Base-by-base conservation (phyloP, 2,329 filamentous ascomycete species). In the Claviceps fusiformis region DNA sequence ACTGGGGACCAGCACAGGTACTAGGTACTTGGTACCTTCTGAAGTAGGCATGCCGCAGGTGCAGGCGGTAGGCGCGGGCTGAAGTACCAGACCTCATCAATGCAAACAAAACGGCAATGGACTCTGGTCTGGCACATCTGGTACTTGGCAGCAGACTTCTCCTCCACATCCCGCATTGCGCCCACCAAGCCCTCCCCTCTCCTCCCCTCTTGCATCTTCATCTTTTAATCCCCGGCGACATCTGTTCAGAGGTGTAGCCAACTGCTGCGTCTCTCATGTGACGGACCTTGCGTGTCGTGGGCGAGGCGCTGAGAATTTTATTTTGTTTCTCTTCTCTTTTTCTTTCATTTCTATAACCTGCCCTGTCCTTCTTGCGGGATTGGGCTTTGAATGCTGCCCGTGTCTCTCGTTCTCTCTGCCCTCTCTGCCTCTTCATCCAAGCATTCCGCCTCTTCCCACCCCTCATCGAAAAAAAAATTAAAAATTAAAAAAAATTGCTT, bases 231-330 rank as follows among this genome's bases (percentile, higher is more conserved):
- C 50, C 51, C 47, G 59, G 61, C 59, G 61, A 60, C 58, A 55
- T 56, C 57, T 55, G 56, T 56, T 56, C 56, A 52, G 58, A 58
- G 60, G 53, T 59, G 59, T 59, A 60, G 59, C 60, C 58, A 54
- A 56, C 57, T 51, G 17, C 50, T 59, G 58, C 57, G 55, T 57
- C 58, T 35, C 59, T 61, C 59, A 56, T 55, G 62, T 61, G 62
- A 62, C 62, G 55, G 62, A 59, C 62, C 62, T 61, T 63, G 68
- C 66, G 67, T 62, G 59, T 66, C 61, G 62, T 64, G 62, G 62
- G 61, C 63, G 59, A 63, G 64, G 62, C 60, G 62, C 64, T 58
- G 65, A 69, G n/a, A n/a, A n/a, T n/a, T n/a, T n/a, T n/a, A n/a
- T 37, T 35, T 35, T 15, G 3, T 46, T 35, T 50, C 37, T 37